Evolutionary conservation across 2,329 filamentous ascomycete genomes (phyloP).

Genomic region (Aspergillus sp.): DNA sequence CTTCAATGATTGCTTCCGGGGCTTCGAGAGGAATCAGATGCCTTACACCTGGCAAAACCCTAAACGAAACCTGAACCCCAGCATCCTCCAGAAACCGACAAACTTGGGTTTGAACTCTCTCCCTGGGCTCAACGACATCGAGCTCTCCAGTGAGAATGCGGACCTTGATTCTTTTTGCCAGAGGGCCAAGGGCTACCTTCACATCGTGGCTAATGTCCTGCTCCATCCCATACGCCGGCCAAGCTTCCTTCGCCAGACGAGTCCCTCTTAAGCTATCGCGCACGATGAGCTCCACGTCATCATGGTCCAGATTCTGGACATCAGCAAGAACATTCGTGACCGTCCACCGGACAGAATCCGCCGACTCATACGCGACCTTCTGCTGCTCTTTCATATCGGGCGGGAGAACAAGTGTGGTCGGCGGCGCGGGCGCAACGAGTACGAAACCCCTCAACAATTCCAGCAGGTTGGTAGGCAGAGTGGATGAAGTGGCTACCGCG

Average conservation of each 20-base stretch:
- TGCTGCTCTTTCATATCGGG: slow-evolving; percentile 37
- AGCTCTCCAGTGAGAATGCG: slow-evolving; percentile 31
- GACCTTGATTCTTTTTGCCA: slow-evolving; percentile 12
- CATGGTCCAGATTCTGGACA: slow-evolving; percentile 8
- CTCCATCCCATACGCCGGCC: slow-evolving; percentile 27
- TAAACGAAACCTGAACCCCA: slow-evolving; percentile 13
- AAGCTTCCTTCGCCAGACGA: slow-evolving; percentile 33
- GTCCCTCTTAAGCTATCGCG: slow-evolving; percentile 32
- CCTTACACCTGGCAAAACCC: slow-evolving; percentile 12
- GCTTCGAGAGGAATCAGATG: slow-evolving; percentile 28
- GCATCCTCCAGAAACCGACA: slow-evolving; percentile 11
- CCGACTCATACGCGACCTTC: slow-evolving; percentile 31
- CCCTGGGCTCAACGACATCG: slow-evolving; percentile 35
- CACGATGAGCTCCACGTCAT: slow-evolving; percentile 21
- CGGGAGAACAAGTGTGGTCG: slow-evolving; percentile 30
- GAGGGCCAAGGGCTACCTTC: slow-evolving; percentile 10
- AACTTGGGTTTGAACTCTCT: slow-evolving; percentile 29
- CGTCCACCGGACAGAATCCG: slow-evolving; percentile 31
- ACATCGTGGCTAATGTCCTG: slow-evolving; percentile 31
- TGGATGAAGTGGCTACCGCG: slow-evolving; percentile 22
- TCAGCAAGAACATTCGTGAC: slow-evolving; percentile 8
- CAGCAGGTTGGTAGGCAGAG: slow-evolving; percentile 7
- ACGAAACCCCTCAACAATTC: slow-evolving; percentile 31
- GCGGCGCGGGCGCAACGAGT: slow-evolving; percentile 18
- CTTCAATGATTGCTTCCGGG: slow-evolving; percentile 14